These are phyloP conservation scores for Candida incommunis DNA, from an alignment of 805 yeast genomes.

Conservation along the genomic window DNA sequence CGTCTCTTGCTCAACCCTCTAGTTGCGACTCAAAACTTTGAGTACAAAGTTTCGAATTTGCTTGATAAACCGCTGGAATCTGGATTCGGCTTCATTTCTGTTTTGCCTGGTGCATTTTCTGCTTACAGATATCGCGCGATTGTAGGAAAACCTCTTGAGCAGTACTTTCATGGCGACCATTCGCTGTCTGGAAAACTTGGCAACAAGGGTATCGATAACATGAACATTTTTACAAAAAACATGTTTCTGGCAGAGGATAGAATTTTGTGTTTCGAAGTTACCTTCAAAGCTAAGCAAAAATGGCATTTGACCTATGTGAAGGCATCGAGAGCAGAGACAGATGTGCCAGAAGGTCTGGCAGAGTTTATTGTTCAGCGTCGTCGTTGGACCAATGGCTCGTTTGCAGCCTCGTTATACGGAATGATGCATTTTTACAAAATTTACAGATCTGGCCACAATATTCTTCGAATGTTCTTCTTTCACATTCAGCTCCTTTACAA, in stretches of 20 bases:
- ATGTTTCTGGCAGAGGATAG: conserved; percentile 63
- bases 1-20: conserved; percentile 36
- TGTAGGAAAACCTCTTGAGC: conserved; percentile 50
- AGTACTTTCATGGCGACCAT: conserved; percentile 54
- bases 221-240: conserved; percentile 49
- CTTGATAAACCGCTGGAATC: conserved; percentile 56
- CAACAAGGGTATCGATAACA: conserved; percentile 42
- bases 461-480: conserved; percentile 33
- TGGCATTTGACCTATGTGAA: conserved; percentile 55
- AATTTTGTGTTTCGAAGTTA: conserved; percentile 50
- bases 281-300: conserved; percentile 39
- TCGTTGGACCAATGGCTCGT: conserved; percentile 59
- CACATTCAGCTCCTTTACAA: conserved; percentile 46
- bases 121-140: conserved; percentile 49
- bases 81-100: conserved; percentile 49
- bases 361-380: conserved; percentile 53
- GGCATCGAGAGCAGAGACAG: conserved; percentile 52
- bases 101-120: conserved; percentile 56
- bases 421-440: conserved; percentile 41
- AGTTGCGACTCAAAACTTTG: conserved; percentile 54
- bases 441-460: conserved; percentile 40
- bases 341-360: conserved; percentile 48
- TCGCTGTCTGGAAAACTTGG: conserved; percentile 31
- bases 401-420: conserved; percentile 45
- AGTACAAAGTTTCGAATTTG: conserved; percentile 52